These are phyloP conservation scores for Candida ficus DNA, from an alignment of 805 yeast species.

Conservation along the genomic window DNA sequence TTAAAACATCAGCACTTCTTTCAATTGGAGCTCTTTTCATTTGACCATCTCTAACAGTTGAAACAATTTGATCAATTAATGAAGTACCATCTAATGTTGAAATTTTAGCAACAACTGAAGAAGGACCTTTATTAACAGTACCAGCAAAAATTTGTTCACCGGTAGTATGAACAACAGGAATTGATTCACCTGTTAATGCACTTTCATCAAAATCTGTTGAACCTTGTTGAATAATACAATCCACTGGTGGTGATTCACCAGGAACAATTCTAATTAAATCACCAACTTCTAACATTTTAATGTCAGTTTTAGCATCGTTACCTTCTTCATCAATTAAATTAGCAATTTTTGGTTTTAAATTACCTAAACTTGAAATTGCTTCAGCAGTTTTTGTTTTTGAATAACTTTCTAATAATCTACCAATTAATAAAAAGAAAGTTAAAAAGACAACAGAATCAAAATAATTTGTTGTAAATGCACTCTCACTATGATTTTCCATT, in stretches of 20 bases:
- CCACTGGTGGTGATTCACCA: conserved; percentile 59
- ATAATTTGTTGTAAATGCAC: conserved; percentile 57
- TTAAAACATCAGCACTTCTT: conserved; percentile 59
- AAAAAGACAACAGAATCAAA: conserved; percentile 78
- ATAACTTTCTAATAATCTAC: conserved; percentile 60
- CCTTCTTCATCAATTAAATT: conserved; percentile 32
- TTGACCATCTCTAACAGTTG: conserved; percentile 70
- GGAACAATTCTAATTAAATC: conserved; percentile 44
- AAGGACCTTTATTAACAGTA: conserved; percentile 58
- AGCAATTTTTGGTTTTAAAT: conserved; percentile 46
- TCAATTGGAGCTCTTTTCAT: conserved; percentile 70
- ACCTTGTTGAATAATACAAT: conserved; percentile 46
- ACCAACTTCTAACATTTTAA: conserved; percentile 45
- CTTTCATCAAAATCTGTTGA: conserved; percentile 52
- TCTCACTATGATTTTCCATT: conserved; percentile 3
- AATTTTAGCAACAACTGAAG: conserved; percentile 48
- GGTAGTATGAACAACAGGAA: conserved; percentile 47
- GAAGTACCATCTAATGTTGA: conserved; percentile 59
- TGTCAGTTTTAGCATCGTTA: conserved; percentile 32
- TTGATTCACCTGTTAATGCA: conserved; percentile 57
- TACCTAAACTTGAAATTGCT: conserved; percentile 50
- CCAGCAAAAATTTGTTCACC: conserved; percentile 75
- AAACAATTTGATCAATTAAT: conserved; percentile 62
- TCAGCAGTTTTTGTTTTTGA: conserved; percentile 65
- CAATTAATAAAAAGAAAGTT: conserved; percentile 65